Base-by-base conservation (phyloP, 257 asterid genomes). In the Fraxinus excelsior region DNA sequence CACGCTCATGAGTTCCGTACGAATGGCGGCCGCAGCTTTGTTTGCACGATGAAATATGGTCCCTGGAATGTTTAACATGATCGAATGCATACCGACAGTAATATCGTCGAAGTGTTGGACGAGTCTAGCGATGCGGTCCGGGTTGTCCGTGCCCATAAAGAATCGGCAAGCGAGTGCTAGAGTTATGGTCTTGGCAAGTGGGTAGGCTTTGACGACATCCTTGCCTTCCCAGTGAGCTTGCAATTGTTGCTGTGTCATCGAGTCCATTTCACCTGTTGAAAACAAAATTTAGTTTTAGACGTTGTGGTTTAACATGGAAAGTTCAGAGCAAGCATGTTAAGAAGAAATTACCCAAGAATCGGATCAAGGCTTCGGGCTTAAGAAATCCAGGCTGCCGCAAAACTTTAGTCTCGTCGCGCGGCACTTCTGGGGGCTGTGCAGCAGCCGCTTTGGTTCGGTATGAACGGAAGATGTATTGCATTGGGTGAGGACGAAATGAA, bases 331-430 rank as follows among this genome's bases (percentile, higher is more conserved):
- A 37, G 40, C 40, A 37, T 9, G 40, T 37, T 42, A 11, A 42
- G 16, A 10, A 16, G 16, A 40, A 40, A 40, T 40, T 56, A 56
- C 85, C 86, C 29, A 92, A 12, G 79, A 72, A 92, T 19, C 90
- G 83, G 46, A 75, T 74, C 65, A 91, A 77, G 16, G 97, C 90
- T 84, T 91, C 92, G 4, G 96, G 91, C 35, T 91, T 91, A 8
- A 92, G 62, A 64, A 92, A 90, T 0, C 97, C 96, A 1, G 94
- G 93, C 25, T 92, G 97, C 0, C 93, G 86, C 40, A 89, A 74
- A 0, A 65, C 76, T 58, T 81, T 79, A 4, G 85, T 4, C 38
- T 85, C 92, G 18, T 82, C 87, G 23, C 16, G 67, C 11, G 67
- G 67, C 16, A 2, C 14, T 21, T 56, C 66, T 13, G 65, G 32